phyloP scores from a whole-genome alignment of 805 yeast genomes.

The Naumovozyma dairenensis region DNA sequence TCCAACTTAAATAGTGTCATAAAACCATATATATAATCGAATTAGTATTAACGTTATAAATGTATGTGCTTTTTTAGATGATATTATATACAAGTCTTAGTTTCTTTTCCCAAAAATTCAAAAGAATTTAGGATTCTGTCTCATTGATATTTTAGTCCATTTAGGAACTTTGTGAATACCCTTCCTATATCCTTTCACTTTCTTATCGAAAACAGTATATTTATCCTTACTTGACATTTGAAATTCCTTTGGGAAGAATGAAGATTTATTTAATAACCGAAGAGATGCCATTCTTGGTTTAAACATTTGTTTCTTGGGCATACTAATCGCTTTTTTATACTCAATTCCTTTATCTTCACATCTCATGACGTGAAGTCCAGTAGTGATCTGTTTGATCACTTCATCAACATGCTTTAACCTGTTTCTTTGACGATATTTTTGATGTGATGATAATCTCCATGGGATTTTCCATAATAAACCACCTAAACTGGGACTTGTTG shows the following conservation, averaged over 20 bases:
- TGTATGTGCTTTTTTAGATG: too few relatives aligned
- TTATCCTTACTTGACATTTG: slow-evolving; percentile 79
- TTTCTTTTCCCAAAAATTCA: too few relatives aligned
- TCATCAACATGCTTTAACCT: slow-evolving; percentile 76
- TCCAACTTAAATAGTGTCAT: too few relatives aligned
- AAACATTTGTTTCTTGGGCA: slow-evolving; percentile 6
- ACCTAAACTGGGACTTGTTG: slow-evolving; percentile 21
- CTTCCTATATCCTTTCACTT: slow-evolving; percentile 72
- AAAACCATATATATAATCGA: not conserved
- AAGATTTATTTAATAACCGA: slow-evolving; percentile 25
- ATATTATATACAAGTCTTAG: too few relatives aligned
- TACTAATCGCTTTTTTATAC: slow-evolving; percentile 13
- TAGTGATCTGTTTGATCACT: slow-evolving; percentile 43
- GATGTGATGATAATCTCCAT: slow-evolving; percentile 68
- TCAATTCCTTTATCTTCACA: slow-evolving; percentile 16
- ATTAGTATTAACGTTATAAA: not conserved
- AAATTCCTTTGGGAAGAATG: slow-evolving; percentile 60
- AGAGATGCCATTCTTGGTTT: slow-evolving; percentile 23
- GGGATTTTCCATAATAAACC: slow-evolving; percentile 50
- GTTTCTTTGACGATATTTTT: slow-evolving; percentile 75
- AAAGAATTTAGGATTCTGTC: slow-evolving; percentile 68
- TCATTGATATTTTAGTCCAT: slow-evolving; percentile 78
- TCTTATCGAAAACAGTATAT: slow-evolving; percentile 75
- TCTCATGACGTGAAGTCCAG: slow-evolving; percentile 24
- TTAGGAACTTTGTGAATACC: slow-evolving; percentile 81